Conservation (phyloP, 192 early-diverging fungal species). For the Cladochytrium replicatum region DNA sequence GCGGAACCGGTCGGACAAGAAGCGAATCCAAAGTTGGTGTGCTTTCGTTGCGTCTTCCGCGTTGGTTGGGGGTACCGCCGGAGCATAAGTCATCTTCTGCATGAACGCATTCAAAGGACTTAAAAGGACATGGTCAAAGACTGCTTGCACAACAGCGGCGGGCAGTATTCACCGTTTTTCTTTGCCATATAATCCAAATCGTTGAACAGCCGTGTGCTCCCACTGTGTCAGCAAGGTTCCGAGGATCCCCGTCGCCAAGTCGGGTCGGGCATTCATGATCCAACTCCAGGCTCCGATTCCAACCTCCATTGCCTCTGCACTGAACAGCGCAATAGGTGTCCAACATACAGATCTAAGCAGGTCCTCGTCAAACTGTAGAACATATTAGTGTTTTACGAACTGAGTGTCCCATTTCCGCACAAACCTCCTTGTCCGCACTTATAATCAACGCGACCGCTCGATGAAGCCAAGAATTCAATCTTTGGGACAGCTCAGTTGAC, state of each 20-base stretch:
- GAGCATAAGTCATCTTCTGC: conserved; percentile 84
- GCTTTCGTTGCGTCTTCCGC: conserved; percentile 48
- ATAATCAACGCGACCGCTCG: conserved; percentile 20
- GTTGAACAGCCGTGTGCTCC: conserved; percentile 66
- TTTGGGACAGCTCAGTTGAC: conserved; percentile 11
- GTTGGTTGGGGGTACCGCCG: conserved; percentile 65
- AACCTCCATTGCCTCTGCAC: conserved; percentile 66
- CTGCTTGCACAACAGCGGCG: conserved; percentile 35
- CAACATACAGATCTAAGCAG: conserved; percentile 73
- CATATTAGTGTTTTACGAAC: conserved; percentile 12
- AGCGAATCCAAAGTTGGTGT: conserved; percentile 79
- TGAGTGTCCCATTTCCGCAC: conserved; percentile 21
- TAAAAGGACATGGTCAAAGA: conserved; percentile 1
- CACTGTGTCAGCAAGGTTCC: conserved; percentile 74
- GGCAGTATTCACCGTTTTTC: conserved; percentile 11
- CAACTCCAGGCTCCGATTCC: conserved; percentile 84
- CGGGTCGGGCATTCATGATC: conserved; percentile 69
- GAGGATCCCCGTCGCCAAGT: conserved; percentile 67
- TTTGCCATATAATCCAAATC: conserved; percentile 62
- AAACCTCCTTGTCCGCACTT: not conserved
- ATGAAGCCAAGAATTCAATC: conserved; percentile 19
- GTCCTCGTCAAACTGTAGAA: conserved; percentile 54
- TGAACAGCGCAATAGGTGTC: conserved; percentile 76
- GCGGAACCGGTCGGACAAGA: conserved; percentile 75
- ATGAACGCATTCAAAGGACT: conserved; percentile 72